Conservation (phyloP, 176 grass and related monocot genomes). For the Rhynchospora pubera region DNA sequence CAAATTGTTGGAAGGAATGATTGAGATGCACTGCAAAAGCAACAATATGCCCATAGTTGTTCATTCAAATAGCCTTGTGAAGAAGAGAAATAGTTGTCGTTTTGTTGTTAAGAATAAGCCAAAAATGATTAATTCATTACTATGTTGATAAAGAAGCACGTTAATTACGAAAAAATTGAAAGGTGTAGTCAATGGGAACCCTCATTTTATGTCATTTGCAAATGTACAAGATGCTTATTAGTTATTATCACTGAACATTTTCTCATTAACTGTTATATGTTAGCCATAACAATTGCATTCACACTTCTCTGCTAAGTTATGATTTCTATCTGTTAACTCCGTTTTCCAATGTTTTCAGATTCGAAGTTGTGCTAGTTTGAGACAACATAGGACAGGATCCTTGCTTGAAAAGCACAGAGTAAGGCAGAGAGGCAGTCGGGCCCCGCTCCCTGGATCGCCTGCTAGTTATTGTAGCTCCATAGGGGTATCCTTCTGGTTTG, state of each 20-base stretch:
- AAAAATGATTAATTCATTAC: neutral
- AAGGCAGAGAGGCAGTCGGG: constrained; percentile 39
- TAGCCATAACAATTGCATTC: neutral
- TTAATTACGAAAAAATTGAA: neutral
- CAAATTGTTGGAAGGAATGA: neutral
- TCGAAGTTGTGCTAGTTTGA: constrained; percentile 49
- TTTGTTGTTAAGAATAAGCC: neutral
- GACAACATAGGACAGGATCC: constrained; percentile 37
- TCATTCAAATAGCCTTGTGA: neutral
- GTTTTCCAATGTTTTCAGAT: constrained; percentile 31
- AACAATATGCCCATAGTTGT: neutral
- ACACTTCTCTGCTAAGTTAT: neutral
- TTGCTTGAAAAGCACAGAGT: constrained; percentile 46
- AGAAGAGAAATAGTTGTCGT: neutral
- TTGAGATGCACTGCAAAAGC: neutral
- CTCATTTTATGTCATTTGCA: neutral
- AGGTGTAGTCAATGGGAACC: neutral
- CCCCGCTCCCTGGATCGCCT: constrained; percentile 45
- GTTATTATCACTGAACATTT: neutral
- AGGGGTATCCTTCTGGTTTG: constrained; percentile 47
- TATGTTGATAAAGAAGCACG: neutral
- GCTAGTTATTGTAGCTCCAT: constrained; percentile 76
- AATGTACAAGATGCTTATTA: neutral
- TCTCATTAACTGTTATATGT: neutral
- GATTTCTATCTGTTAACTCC: neutral